Evolutionary conservation across 2,329 filamentous ascomycete species (phyloP).

Genomic region (Alternaria gaisen): DNA sequence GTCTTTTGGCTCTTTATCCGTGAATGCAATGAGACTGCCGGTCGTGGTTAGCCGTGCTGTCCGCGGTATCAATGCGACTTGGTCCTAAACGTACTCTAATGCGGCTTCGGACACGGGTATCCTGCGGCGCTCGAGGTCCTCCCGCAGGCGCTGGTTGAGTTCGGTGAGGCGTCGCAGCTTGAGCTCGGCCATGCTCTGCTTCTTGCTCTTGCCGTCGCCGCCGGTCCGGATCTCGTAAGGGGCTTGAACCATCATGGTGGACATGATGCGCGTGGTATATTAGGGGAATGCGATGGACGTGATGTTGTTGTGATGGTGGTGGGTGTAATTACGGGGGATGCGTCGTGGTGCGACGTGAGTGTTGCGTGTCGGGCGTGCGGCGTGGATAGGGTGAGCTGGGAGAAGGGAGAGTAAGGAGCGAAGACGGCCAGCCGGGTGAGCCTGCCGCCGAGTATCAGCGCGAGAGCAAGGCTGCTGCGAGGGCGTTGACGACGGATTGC

Average conservation of each 20-base stretch:
- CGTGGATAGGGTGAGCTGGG: slow-evolving; percentile 33
- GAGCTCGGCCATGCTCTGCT: slow-evolving; percentile 98
- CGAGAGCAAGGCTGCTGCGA: slow-evolving; percentile 35
- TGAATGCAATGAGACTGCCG: slow-evolving; percentile 92
- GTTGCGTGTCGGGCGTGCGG: slow-evolving; percentile 33
- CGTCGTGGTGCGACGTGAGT: slow-evolving; percentile 35
- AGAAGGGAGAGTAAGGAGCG: slow-evolving; percentile 45
- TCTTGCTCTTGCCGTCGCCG: slow-evolving; percentile 82
- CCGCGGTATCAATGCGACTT: slow-evolving; percentile 1
- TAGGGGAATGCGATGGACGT: slow-evolving; percentile 7
- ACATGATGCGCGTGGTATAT: slow-evolving; percentile 31
- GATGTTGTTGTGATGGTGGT: slow-evolving; percentile 18
- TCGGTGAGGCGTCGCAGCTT: slow-evolving; percentile 96
- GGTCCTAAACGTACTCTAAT: slow-evolving; percentile 53
- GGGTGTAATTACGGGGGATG: slow-evolving; percentile 18
- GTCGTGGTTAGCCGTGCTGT: slow-evolving; percentile 31
- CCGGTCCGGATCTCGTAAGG: slow-evolving; percentile 73
- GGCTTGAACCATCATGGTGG: slow-evolving; percentile 63
- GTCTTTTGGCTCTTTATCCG: slow-evolving; percentile 91
- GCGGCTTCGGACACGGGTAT: slow-evolving; percentile 96
- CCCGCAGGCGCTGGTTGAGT: slow-evolving; percentile 92
- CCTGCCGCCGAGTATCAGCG: slow-evolving; percentile 38
- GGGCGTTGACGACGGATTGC: slow-evolving; percentile 30
- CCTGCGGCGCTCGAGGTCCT: slow-evolving; percentile 93
- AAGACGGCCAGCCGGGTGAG: slow-evolving; percentile 41